These are phyloP conservation scores for Backusella circina DNA, from an alignment of 192 early-diverging fungal genomes.

Conservation along the genomic window DNA sequence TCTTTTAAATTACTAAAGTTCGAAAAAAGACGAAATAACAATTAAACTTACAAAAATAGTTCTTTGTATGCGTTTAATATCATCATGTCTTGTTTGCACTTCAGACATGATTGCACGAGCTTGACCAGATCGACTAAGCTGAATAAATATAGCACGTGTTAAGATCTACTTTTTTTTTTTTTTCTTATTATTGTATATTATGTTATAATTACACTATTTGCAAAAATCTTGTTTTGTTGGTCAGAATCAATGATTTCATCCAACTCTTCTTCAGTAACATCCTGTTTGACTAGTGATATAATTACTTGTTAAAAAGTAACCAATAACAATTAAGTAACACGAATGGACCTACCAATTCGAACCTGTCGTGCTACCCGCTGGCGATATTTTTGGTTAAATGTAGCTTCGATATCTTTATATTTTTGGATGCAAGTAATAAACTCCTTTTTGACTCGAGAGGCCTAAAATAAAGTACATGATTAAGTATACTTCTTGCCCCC, in stretches of 20 bases:
- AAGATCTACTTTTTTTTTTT: neutral
- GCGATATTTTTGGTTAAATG: conserved; percentile 76
- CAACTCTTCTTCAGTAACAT: conserved; percentile 69
- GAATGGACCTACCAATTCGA: conserved; percentile 45
- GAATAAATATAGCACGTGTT: conserved; percentile 51
- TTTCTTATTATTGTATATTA: neutral
- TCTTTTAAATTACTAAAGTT: neutral
- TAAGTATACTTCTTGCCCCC: neutral
- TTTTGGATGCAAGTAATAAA: conserved; percentile 60
- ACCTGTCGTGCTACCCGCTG: conserved; percentile 76
- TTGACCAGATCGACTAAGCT: conserved; percentile 65
- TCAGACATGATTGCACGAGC: conserved; percentile 74
- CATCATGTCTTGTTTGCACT: conserved; percentile 80
- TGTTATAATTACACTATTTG: conserved; percentile 57
- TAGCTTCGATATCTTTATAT: conserved; percentile 71
- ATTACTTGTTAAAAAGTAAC: neutral
- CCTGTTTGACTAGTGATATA: conserved; percentile 62
- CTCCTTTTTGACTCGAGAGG: conserved; percentile 39
- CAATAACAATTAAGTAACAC: too few relatives aligned
- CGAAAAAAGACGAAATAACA: neutral
- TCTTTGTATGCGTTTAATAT: conserved; percentile 83
- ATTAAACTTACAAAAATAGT: conserved; percentile 64
- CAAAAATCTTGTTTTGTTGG: conserved; percentile 66
- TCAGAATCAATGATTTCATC: conserved; percentile 69
- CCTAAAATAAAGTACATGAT: neutral